A percentile compares a stretch with the other conserved stretches of the same genome.
phyloP scores from a whole-genome alignment of 352 stramenopile species.

The Globisporangium apiculatum region DNA sequence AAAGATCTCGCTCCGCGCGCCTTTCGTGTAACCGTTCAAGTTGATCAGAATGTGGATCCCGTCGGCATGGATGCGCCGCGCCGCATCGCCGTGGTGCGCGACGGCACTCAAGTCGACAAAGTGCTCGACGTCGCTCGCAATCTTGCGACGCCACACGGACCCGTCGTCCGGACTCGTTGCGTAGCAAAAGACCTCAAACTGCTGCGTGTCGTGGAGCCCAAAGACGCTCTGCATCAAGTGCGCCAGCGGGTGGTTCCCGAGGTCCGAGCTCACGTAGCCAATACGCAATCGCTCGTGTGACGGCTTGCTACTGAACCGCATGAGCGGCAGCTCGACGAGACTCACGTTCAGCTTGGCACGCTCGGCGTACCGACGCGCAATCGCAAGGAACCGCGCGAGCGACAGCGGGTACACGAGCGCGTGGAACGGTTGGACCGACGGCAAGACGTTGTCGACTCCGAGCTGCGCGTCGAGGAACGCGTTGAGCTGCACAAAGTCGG shows the following conservation, averaged over 20 bases:
- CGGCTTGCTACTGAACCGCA: conserved; percentile 64
- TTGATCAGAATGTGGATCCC: conserved; percentile 90
- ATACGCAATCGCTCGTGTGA: conserved; percentile 69
- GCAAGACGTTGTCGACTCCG: conserved; percentile 32
- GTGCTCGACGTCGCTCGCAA: conserved; percentile 81
- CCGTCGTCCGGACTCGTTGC: conserved; percentile 69
- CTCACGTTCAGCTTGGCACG: conserved; percentile 84
- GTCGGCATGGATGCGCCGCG: conserved; percentile 76
- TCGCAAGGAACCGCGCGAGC: conserved; percentile 70
- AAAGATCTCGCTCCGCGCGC: conserved; percentile 90
- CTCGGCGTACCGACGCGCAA: conserved; percentile 69
- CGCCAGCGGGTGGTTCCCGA: conserved; percentile 89
- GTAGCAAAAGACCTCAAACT: conserved; percentile 91
- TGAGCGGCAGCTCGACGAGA: conserved; percentile 71
- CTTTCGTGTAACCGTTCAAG: conserved; percentile 93
- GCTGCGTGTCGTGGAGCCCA: conserved; percentile 76
- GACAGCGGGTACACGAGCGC: conserved; percentile 87
- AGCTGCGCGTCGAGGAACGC: conserved; percentile 15
- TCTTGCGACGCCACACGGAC: conserved; percentile 77
- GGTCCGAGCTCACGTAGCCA: conserved; percentile 88
- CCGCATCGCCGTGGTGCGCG: conserved; percentile 57
- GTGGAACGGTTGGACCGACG: conserved; percentile 91
- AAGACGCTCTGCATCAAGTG: conserved; percentile 91
- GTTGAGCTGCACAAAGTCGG: conserved; percentile 66
- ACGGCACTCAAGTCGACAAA: conserved; percentile 76